These are phyloP conservation scores for Aspergillus chevalieri DNA, from an alignment of 2,329 filamentous ascomycete species.

Conservation along the genomic window DNA sequence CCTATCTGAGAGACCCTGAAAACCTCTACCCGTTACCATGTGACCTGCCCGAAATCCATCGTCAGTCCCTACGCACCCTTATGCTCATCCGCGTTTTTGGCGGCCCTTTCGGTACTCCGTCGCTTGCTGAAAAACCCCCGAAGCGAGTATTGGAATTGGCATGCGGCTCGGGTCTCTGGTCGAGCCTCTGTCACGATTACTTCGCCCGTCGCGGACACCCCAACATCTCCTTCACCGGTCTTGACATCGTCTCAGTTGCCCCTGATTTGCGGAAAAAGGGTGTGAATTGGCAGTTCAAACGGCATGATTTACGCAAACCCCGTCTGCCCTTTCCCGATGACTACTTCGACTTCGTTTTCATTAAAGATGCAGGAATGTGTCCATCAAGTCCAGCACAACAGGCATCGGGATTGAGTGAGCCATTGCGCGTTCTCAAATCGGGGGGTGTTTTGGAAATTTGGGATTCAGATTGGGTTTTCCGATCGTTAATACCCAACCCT, in stretches of 20 bases:
- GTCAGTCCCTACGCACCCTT: slow-evolving; percentile 77
- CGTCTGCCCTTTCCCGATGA: slow-evolving; percentile 73
- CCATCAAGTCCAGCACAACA: slow-evolving; percentile 53
- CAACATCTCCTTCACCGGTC: slow-evolving; percentile 69
- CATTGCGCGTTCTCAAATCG: slow-evolving; percentile 66
- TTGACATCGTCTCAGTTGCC: slow-evolving; percentile 72
- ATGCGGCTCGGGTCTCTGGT: slow-evolving; percentile 87
- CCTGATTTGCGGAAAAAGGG: slow-evolving; percentile 61
- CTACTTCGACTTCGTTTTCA: slow-evolving; percentile 82
- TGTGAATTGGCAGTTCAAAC: slow-evolving; percentile 82
- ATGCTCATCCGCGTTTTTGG: slow-evolving; percentile 77
- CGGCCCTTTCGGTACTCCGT: slow-evolving; percentile 67
- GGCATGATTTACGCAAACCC: slow-evolving; percentile 71
- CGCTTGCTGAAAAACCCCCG: slow-evolving; percentile 61
- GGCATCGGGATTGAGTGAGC: slow-evolving; percentile 60
- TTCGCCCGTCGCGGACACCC: slow-evolving; percentile 63
- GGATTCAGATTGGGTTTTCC: slow-evolving; percentile 80
- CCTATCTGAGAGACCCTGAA: slow-evolving; percentile 69
- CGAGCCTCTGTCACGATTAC: slow-evolving; percentile 76
- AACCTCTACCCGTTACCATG: slow-evolving; percentile 78
- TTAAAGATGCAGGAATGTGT: slow-evolving; percentile 75
- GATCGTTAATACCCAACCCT: slow-evolving; percentile 74
- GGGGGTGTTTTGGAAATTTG: slow-evolving; percentile 80
- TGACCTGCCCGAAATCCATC: slow-evolving; percentile 79
- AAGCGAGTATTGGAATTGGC: slow-evolving; percentile 75